phyloP scores from a whole-genome alignment of 345 rosid species.

The Euphorbia lathyris region DNA sequence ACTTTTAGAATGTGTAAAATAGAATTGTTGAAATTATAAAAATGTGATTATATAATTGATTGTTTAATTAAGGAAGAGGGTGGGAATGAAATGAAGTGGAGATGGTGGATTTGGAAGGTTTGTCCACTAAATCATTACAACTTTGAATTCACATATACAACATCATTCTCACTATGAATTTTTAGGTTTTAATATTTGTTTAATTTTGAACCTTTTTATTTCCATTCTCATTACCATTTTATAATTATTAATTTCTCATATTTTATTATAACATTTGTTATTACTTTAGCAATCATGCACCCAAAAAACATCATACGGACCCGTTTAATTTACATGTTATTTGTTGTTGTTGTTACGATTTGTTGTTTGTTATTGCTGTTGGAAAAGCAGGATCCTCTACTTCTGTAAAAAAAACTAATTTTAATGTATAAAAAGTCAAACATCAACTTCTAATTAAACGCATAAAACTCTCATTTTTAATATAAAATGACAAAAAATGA shows the following conservation, averaged over 20 bases:
- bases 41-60: no score
- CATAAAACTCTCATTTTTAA: no score
- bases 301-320: conserved; percentile 5
- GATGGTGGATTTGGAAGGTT: conserved; percentile 32
- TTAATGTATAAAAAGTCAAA: no score
- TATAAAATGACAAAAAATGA: no score
- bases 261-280: neutral
- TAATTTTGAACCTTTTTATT: neutral
- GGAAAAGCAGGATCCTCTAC: no score
- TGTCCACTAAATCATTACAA: conserved; percentile 45
- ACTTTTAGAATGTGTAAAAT: no score
- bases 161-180: conserved; percentile 19
- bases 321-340: neutral
- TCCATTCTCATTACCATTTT: neutral
- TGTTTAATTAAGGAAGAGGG: no score
- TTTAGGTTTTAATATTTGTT: neutral
- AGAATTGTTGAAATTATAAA: no score
- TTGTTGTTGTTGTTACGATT: no score
- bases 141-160: conserved; percentile 37
- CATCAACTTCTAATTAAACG: no score
- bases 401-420: no score
- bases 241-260: neutral
- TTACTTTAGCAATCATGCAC: conserved; percentile 13
- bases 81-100: conserved; percentile 4
- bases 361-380: no score